A percentile compares a stretch with the other conserved stretches of the same genome.
phyloP scores from a whole-genome alignment of 495 filamentous ascomycete genomes.

The Sabuloglossum arenarium region DNA sequence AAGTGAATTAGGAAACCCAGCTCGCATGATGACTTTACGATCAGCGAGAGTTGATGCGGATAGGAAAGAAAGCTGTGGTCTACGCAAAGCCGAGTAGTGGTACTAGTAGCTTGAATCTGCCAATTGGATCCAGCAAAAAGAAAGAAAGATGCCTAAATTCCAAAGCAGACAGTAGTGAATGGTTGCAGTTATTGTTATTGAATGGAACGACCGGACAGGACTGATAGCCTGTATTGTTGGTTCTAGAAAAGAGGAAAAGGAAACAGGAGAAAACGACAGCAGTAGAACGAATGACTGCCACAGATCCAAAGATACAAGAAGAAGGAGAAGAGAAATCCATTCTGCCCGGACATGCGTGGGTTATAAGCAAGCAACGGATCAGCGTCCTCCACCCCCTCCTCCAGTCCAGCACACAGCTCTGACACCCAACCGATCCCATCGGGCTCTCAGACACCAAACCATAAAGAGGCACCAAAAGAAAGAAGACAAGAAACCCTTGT shows the following conservation, averaged over 20 bases:
- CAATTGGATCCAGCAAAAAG: neutral
- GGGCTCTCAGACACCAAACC: too few relatives aligned
- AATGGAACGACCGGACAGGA: neutral
- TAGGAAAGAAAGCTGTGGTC: too few relatives aligned
- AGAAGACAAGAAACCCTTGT: too few relatives aligned
- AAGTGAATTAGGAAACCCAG: neutral
- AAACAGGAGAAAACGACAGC: neutral
- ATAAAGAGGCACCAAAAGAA: too few relatives aligned
- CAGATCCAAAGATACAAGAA: neutral
- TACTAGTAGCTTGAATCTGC: too few relatives aligned
- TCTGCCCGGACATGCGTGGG: neutral
- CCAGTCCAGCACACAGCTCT: neutral
- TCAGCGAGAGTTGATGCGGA: neutral
- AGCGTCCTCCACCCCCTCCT: neutral
- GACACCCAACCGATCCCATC: neutral
- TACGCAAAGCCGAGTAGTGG: too few relatives aligned
- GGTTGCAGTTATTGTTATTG: neutral
- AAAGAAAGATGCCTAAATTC: neutral
- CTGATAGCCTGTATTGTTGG: too few relatives aligned
- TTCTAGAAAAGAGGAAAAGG: neutral
- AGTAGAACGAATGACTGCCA: constrained; percentile 1
- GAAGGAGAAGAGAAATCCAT: neutral
- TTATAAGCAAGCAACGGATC: too few relatives aligned
- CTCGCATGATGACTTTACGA: constrained; percentile 4
- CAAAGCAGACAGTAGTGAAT: too few relatives aligned